Evolutionary conservation across 164 flowering plant species (phyloP).

Genomic region (Platanus orientalis): DNA sequence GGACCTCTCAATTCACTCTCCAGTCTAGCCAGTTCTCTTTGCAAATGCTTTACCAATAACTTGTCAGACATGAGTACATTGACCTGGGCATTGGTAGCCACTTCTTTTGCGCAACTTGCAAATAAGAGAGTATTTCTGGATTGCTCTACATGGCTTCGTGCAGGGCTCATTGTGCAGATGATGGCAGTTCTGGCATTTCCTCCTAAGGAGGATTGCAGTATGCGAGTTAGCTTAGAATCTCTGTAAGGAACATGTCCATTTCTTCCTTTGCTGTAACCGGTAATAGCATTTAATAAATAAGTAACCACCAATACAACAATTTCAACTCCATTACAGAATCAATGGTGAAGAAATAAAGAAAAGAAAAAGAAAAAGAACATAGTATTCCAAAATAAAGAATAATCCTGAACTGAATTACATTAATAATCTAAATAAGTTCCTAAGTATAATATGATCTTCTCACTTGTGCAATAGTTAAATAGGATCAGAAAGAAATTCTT

Average conservation of each 20-base stretch:
- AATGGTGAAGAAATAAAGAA: not conserved
- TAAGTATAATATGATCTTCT: not conserved
- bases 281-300: constrained; percentile 2
- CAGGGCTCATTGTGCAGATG: constrained; percentile 95
- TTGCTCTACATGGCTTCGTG: constrained; percentile 82
- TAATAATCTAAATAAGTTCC: not conserved
- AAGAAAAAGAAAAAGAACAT: not conserved
- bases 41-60: constrained; percentile 81
- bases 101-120: constrained; percentile 94
- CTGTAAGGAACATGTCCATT: constrained; percentile 81
- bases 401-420: not conserved
- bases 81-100: constrained; percentile 73
- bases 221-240: constrained; percentile 95
- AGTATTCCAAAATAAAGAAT: not conserved
- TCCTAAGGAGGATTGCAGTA: constrained; percentile 81
- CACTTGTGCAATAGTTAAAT: no score
- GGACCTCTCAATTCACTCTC: constrained; percentile 59
- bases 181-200: constrained; percentile 97
- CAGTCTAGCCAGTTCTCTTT: constrained; percentile 69
- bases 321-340: not conserved
- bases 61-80: constrained; percentile 90
- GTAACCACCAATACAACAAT: not conserved
- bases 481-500: no score
- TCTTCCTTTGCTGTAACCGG: constrained; percentile 73
- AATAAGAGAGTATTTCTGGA: constrained; percentile 91